Evolutionary conservation across 148 eudicot genomes (phyloP), one percentile per base, ranked within the genome.

Genomic region (Heliosperma pusillum): DNA sequence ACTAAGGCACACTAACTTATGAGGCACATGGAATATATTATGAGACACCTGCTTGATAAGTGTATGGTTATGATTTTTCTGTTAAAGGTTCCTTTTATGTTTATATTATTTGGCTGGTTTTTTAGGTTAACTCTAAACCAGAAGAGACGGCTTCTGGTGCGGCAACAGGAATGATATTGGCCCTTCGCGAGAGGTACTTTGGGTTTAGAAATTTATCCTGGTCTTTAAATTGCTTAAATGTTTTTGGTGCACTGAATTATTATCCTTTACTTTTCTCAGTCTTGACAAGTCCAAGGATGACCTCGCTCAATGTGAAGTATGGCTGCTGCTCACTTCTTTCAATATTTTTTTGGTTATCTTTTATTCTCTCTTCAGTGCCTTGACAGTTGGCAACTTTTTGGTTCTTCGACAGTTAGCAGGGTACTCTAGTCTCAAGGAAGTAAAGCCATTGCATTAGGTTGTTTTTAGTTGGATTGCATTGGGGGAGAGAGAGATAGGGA

Each of bases 101-200:
- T 60, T 44, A 19, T 53, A 19, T 29, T 29, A 5, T 25, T 24
- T 70, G 20, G 33, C 61, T 74, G 70, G 59, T 62, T 45, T 72
- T 66, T 64, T 66, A 89, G 98, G 86, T 21, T 58, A 86, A 78
- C 71, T 57, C 78, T 40, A 90, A 96, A 83, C 76, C 86, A 65
- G 97, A 95, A 83, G 97, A 89, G 85, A 87, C 95, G 60, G 97
- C 97, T 45, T 96, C 97, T 74, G 99, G 99, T 53, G 99, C 83
- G 75, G 91, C 95, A 70, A 96, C 99, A 20, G 93, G 97, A 79
- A 96, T 92, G 97, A 96, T 96, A 73, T 86, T 96, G 69, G 81
- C 91, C 50, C 97, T 96, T 79, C 97, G 99, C 40, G 97, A 96
- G 86, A 90, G 98, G 98, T 93, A 85, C 42, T 60, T 77, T 71